Evolutionary conservation across 2,329 filamentous ascomycete genomes (phyloP), one percentile per base, ranked within the genome.

Genomic region (Arthrobotrys musiformis): DNA sequence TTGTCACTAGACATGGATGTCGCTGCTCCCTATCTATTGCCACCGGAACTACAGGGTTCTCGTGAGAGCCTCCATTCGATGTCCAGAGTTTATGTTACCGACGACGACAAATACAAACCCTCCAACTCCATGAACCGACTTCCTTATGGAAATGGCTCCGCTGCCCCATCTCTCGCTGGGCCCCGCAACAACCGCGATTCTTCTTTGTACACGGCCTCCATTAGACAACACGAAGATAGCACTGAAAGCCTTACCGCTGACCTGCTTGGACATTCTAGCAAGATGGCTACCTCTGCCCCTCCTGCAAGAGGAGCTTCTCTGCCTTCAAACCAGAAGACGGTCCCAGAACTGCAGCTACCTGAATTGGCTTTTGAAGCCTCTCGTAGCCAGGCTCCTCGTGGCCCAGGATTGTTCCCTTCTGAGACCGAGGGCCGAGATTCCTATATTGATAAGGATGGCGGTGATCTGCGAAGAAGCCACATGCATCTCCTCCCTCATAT

Each of bases 1-100:
- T 83, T 91, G 60, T 92, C 90, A 35, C 89, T 85, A 80, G 88
- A 90, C 80, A 89, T 94, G 88, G 89, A 91, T 81, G 86, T 94
- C 56, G 89, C 89, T 35, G 95, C 90, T 81, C 95, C 95, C 1
- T 99, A 98, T 83, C 88, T 99, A n/a, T 87, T 98, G n/a, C 94
- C 95, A 3, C 92, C 92, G 0, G 90, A 89, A 67, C 82, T 94
- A 19, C 90, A 95, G 46, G 87, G 89, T 81, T 97, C 94, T 0
- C 89, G 89, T 50, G 93, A 97, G 80, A 97, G 94, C 4, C 86
- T 98, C 79, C 90, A 94, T 83, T 96, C 93, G 1, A 86, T 98
- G 79, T 92, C 93, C 26, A 90, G 91, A 66, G 91, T 90, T 1
- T 87, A 94, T 52, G 87, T 90, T 70, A 88, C 89, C 79, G 88